Conservation (phyloP, 805 yeast genomes). For the Wickerhamomyces queroliae region DNA sequence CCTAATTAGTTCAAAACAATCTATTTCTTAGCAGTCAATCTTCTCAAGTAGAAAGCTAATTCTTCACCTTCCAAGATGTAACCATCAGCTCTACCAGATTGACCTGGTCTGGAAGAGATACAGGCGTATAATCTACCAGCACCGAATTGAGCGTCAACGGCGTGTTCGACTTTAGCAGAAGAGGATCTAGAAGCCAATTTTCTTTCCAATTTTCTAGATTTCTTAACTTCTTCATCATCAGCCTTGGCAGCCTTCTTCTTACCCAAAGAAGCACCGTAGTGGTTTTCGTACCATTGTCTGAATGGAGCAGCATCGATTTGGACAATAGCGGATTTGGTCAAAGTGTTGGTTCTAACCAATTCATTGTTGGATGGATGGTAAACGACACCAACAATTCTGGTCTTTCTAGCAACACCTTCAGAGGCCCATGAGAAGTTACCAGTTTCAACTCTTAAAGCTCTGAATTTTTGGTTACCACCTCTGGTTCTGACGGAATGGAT, state of each 20-base stretch:
- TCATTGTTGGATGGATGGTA: slow-evolving; percentile 99
- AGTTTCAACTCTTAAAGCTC: slow-evolving; percentile 98
- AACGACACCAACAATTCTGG: slow-evolving; percentile 96
- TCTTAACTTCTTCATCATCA: slow-evolving; percentile 56
- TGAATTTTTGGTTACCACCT: slow-evolving; percentile 99
- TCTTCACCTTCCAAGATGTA: slow-evolving; percentile 99
- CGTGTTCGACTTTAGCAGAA: slow-evolving; percentile 76
- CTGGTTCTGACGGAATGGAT: slow-evolving; percentile 99
- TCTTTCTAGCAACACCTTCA: slow-evolving; percentile 97
- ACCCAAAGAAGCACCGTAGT: slow-evolving; percentile 93
- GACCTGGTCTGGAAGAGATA: slow-evolving; percentile 99
- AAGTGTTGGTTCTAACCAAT: slow-evolving; percentile 99
- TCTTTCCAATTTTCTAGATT: slow-evolving; percentile 78
- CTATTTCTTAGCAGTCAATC: slow-evolving; percentile 99
- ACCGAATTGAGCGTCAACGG: slow-evolving; percentile 94
- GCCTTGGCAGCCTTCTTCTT: slow-evolving; percentile 55
- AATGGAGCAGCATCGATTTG: slow-evolving; percentile 99
- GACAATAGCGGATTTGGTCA: slow-evolving; percentile 97
- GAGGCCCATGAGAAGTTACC: slow-evolving; percentile 99
- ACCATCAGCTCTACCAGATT: slow-evolving; percentile 99
- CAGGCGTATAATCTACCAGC: slow-evolving; percentile 99
- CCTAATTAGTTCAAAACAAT: slow-evolving; percentile 9
- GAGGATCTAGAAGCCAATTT: slow-evolving; percentile 92
- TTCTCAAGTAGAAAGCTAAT: slow-evolving; percentile 99
- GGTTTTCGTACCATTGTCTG: slow-evolving; percentile 98